Evolutionary conservation across 2,329 filamentous ascomycete species (phyloP).

Genomic region (Aspergillus intermedius): DNA sequence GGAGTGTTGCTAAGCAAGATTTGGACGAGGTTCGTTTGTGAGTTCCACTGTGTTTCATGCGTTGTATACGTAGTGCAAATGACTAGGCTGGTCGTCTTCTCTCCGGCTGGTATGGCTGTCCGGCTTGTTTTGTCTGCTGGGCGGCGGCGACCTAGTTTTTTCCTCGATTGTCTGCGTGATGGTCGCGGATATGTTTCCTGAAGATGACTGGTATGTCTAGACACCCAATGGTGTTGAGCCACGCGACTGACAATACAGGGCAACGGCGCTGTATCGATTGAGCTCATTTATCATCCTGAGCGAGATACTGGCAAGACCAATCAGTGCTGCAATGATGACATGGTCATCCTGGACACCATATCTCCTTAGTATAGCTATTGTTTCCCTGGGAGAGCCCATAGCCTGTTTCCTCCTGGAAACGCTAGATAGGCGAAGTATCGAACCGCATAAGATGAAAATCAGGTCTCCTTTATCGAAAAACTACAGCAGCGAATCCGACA

Average conservation of each 20-base stretch:
- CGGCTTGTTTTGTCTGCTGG: conserved; percentile 22
- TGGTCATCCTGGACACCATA: conserved; percentile 18
- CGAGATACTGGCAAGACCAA: conserved; percentile 21
- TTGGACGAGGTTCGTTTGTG: conserved; percentile 24
- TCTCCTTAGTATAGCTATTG: conserved; percentile 7
- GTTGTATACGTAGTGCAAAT: neutral
- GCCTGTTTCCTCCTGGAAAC: conserved; percentile 18
- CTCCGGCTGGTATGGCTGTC: conserved; percentile 16
- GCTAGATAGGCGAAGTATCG: conserved; percentile 7
- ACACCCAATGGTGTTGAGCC: neutral
- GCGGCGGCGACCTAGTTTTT: conserved; percentile 17
- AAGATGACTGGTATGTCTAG: neutral
- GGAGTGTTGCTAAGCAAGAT: conserved; percentile 18
- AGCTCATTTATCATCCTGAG: conserved; percentile 12
- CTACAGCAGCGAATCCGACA: conserved; percentile 9
- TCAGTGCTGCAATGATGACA: conserved; percentile 23
- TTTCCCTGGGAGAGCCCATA: conserved; percentile 5
- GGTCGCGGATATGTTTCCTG: conserved; percentile 15
- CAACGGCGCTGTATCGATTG: conserved; percentile 18
- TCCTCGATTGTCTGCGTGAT: conserved; percentile 16
- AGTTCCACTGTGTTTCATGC: conserved; percentile 2
- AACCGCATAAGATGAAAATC: neutral
- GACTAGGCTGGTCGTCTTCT: conserved; percentile 8
- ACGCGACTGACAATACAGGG: conserved; percentile 5
- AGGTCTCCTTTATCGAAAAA: neutral